These are phyloP conservation scores for Aaosphaeria pasadenensis DNA, from an alignment of 2,329 filamentous ascomycete species.

Conservation along the genomic window DNA sequence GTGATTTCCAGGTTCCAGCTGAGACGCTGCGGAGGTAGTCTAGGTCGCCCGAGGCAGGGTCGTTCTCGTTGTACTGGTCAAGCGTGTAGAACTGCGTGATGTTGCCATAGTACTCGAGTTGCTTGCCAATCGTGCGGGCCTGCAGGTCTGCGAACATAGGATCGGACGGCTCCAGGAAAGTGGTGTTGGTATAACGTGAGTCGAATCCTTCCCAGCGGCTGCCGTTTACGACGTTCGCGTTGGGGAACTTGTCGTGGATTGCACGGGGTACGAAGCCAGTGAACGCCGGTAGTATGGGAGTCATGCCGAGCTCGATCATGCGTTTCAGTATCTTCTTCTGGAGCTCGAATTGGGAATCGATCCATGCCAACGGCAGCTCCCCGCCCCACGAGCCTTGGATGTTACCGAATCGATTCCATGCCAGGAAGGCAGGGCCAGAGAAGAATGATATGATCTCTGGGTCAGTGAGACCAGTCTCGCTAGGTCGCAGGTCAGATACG, in stretches of 20 bases:
- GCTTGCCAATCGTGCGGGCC: constrained; percentile 46
- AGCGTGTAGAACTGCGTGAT: constrained; percentile 50
- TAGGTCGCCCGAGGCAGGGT: constrained; percentile 45
- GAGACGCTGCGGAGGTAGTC: constrained; percentile 45
- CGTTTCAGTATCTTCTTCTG: constrained; percentile 49
- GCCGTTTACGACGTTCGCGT: constrained; percentile 44
- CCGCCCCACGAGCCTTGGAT: constrained; percentile 52
- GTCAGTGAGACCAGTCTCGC: constrained; percentile 44
- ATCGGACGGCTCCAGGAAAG: constrained; percentile 50
- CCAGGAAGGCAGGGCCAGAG: constrained; percentile 51
- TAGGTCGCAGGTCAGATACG: no score
- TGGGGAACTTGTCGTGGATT: constrained; percentile 41
- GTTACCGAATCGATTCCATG: constrained; percentile 56
- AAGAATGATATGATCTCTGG: constrained; percentile 47
- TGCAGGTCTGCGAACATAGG: constrained; percentile 44
- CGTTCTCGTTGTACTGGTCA: constrained; percentile 55
- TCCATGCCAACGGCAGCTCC: constrained; percentile 45
- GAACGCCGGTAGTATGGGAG: constrained; percentile 50
- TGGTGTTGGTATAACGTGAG: constrained; percentile 43
- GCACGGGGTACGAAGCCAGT: constrained; percentile 49
- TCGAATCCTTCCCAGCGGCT: constrained; percentile 46
- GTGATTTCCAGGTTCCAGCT: constrained; percentile 44
- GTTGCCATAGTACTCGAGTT: constrained; percentile 47
- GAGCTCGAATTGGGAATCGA: constrained; percentile 47
- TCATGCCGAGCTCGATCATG: constrained; percentile 55